Evolutionary conservation across 176 grass and related monocot species (phyloP), one percentile per base, ranked within the genome.

Genomic region (Themeda triandra): DNA sequence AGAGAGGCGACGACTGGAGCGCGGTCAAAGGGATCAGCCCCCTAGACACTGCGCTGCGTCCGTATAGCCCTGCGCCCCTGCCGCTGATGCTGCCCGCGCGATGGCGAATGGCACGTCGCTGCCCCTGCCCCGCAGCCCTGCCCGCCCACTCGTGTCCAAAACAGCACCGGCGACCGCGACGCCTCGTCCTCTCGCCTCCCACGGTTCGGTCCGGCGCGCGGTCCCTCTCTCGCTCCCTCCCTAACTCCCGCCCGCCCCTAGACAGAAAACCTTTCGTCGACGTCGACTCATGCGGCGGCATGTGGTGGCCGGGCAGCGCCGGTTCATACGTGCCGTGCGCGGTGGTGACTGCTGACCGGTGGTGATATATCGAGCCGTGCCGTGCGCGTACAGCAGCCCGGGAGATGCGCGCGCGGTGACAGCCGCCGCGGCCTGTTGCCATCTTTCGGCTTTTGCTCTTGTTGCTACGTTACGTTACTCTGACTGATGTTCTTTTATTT

Each of bases 31-130:
- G 78, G 23, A 80, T 67, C 77, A 48, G 28, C 28, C 21, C 53
- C 77, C 30, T 79, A 13, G 62, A 30, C 77, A 48, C 77, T 80
- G 77, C 15, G 3, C 24, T 59, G 74, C 54, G 53, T 42, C 76
- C 37, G 56, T 78, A 41, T 48, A 48, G 32, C 74, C 74, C 74
- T 77, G 75, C 53, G 11, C 23, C 10, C 21, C 13, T n/a, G n/a
- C n/a, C n/a, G n/a, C n/a, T n/a, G n/a, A n/a, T n/a, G n/a, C n/a
- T n/a, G n/a, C n/a, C n/a, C n/a, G n/a, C n/a, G 86, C 76, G 35
- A 59, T 73, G 76, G 76, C 81, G 44, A 79, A 84, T 74, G 87
- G 69, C 75, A 73, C 75, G 35, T 68, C 87, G 67, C 27, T 68
- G 13, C 9, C 12, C 42, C 42, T 45, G 42, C 42, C 42, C 42